Percentiles rank a stretch among this genome's conserved stretches.
These are phyloP conservation scores for Colletotrichum sp. DNA, from an alignment of 2,329 filamentous ascomycete species.

Conservation along the genomic window DNA sequence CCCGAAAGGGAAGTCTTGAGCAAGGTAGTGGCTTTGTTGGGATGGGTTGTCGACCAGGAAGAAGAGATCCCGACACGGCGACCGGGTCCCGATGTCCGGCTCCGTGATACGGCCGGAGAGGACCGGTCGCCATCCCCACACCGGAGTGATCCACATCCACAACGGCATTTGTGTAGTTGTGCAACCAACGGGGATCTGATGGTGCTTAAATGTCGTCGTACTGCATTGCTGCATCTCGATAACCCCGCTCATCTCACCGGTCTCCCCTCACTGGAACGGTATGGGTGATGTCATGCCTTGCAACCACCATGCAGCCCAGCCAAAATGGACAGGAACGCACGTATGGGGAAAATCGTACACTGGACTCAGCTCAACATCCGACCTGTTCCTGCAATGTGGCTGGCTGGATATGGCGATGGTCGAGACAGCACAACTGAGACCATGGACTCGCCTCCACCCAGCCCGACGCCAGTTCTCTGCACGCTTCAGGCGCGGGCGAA, in stretches of 20 bases:
- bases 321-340: background rate
- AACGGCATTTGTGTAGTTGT: background rate
- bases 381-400: background rate
- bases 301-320: background rate
- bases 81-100: background rate
- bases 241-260: background rate
- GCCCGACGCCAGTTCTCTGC: background rate
- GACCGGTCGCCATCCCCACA: fast-evolving
- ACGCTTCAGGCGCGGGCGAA: background rate
- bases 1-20: background rate
- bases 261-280: background rate
- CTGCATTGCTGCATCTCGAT: background rate
- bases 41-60: background rate
- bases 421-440: background rate
- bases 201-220: background rate
- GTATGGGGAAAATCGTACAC: background rate
- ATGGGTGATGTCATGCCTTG: background rate
- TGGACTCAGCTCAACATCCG: background rate
- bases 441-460: background rate
- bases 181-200: background rate
- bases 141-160: background rate
- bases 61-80: background rate
- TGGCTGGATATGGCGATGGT: background rate
- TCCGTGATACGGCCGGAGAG: background rate
- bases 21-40: background rate